Conservation (phyloP, 2,329 filamentous ascomycete genomes). For the Coniella vitis region DNA sequence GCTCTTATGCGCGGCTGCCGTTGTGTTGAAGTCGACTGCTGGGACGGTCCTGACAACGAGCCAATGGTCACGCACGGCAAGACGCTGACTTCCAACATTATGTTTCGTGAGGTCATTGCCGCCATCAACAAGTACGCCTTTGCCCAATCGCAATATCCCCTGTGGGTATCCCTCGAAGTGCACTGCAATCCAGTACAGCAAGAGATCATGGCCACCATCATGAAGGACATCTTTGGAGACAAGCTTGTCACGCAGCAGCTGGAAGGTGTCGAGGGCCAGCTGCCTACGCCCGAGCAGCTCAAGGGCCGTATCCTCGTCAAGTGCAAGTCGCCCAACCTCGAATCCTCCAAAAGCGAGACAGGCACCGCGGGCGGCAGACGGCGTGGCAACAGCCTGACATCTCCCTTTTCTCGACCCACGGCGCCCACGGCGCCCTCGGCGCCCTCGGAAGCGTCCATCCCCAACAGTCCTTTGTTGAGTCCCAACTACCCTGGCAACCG, state of each 20-base stretch:
- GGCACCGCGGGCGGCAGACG: conserved; percentile 42
- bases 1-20: conserved; percentile 84
- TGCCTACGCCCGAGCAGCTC: conserved; percentile 83
- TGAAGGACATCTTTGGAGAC: conserved; percentile 77
- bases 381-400: conserved; percentile 68
- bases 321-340: conserved; percentile 71
- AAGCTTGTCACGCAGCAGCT: conserved; percentile 72
- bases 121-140: conserved; percentile 96
- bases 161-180: conserved; percentile 93
- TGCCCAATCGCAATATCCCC: conserved; percentile 73
- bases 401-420: conserved; percentile 61
- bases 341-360: conserved; percentile 32
- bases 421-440: conserved; percentile 56
- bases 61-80: conserved; percentile 88
- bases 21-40: conserved; percentile 96
- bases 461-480: conserved; percentile 47
- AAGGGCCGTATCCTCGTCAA: conserved; percentile 84
- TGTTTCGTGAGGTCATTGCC: conserved; percentile 85
- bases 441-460: conserved; percentile 50
- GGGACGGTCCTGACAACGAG: conserved; percentile 84
- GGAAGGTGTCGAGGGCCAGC: conserved; percentile 55
- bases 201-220: conserved; percentile 79
- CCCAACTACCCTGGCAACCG: conserved; percentile 45
- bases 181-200: conserved; percentile 85
- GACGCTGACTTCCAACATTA: conserved; percentile 80